A percentile compares a stretch with the other conserved stretches of the same genome.
These are phyloP conservation scores for Yamadazyma triangularis DNA, from an alignment of 1,139 yeast species.

Conservation along the genomic window DNA sequence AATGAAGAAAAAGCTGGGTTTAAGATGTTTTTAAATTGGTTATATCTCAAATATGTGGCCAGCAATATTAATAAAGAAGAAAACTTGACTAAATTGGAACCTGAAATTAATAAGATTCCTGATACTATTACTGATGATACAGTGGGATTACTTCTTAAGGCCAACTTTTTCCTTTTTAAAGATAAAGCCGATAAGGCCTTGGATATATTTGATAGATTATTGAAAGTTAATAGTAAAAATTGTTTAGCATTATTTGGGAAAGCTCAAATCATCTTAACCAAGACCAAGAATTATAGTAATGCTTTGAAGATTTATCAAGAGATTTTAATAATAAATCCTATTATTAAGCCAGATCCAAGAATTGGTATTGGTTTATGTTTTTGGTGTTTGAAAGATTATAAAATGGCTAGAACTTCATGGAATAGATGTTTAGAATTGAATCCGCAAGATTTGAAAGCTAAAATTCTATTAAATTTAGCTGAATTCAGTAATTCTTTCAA, in stretches of 20 bases:
- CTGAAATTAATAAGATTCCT: conserved; percentile 15
- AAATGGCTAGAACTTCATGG: conserved; percentile 82
- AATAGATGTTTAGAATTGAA: conserved; percentile 68
- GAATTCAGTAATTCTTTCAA: conserved; percentile 63
- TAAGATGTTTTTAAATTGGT: conserved; percentile 70
- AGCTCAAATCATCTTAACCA: conserved; percentile 74
- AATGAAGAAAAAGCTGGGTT: conserved; percentile 52
- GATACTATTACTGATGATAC: conserved; percentile 29
- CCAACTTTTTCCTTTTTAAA: conserved; percentile 42
- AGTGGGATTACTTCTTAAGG: conserved; percentile 49
- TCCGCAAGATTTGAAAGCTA: conserved; percentile 57
- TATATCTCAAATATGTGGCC: conserved; percentile 42
- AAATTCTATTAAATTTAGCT: conserved; percentile 62
- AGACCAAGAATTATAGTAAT: conserved; percentile 60
- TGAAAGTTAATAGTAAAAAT: conserved; percentile 32
- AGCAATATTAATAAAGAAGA: conserved; percentile 22
- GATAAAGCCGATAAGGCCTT: conserved; percentile 62
- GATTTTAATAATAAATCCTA: conserved; percentile 70
- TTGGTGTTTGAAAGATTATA: conserved; percentile 79
- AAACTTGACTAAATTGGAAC: conserved; percentile 20
- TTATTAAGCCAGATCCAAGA: conserved; percentile 85
- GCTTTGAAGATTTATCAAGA: conserved; percentile 84
- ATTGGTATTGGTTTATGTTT: conserved; percentile 93
- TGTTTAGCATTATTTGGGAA: conserved; percentile 78
- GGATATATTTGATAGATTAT: conserved; percentile 38